These are phyloP conservation scores for Naegleria fowleri DNA, from an alignment of 208 protist species.

Conservation along the genomic window DNA sequence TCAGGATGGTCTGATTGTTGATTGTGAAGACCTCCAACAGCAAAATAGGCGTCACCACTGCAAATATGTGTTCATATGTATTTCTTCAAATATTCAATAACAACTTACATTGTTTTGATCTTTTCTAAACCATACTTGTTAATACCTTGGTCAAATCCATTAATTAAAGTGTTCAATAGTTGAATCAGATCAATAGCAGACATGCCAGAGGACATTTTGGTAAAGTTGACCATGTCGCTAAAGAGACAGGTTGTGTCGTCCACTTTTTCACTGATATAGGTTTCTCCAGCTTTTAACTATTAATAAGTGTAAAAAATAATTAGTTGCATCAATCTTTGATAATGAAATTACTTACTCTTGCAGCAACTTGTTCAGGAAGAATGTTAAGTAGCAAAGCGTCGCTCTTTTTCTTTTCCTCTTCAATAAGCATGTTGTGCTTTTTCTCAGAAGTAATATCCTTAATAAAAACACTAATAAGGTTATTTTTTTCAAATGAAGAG, in stretches of 20 bases:
- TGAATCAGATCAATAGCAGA: conserved; percentile 1
- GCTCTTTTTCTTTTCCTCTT: conserved; percentile 23
- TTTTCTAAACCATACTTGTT: conserved; percentile 13
- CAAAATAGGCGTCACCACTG: neutral
- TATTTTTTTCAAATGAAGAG: neutral
- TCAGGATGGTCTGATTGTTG: neutral
- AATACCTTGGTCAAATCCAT: neutral
- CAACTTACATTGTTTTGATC: conserved; percentile 35
- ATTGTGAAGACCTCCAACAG: neutral
- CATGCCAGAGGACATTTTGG: conserved; percentile 10
- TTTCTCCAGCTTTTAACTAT: conserved; percentile 28
- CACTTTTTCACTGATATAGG: conserved; percentile 23
- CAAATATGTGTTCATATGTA: neutral
- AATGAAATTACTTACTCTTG: neutral
- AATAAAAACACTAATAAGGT: neutral
- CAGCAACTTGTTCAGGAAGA: conserved; percentile 24
- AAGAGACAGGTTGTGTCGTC: conserved; percentile 30
- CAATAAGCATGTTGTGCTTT: neutral
- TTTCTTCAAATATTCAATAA: neutral
- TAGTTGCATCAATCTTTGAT: no score
- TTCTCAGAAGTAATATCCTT: neutral
- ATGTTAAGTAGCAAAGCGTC: conserved; percentile 34
- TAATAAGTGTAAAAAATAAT: no score
- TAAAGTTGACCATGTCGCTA: conserved; percentile 31
- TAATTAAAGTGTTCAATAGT: conserved; percentile 6